Percentiles rank a stretch among this genome's conserved stretches.
Evolutionary conservation across 768 basidiomycete species (phyloP).

Genomic region (Dictyophora rubrovolvata): DNA sequence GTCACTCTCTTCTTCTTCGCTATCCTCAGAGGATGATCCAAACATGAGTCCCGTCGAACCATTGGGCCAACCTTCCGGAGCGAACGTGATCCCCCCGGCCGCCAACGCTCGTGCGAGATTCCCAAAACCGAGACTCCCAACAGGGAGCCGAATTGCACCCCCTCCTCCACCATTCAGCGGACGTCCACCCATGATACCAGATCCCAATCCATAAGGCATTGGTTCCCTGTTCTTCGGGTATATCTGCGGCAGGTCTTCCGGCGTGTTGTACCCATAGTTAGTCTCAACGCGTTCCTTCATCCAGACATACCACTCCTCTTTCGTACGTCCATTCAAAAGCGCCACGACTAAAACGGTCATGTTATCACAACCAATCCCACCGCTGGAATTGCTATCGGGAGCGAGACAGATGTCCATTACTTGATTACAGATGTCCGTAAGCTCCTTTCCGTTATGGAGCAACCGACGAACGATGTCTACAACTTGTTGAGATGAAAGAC

Average conservation of each 20-base stretch:
- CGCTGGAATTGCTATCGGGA: constrained; percentile 81
- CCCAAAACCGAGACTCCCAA: constrained; percentile 26
- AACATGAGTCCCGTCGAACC: constrained; percentile 54
- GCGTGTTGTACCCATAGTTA: constrained; percentile 69
- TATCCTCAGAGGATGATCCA: constrained; percentile 42
- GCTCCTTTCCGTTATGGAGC: constrained; percentile 66
- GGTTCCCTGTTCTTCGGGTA: constrained; percentile 47
- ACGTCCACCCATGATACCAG: not conserved
- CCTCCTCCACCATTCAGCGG: constrained; percentile 12
- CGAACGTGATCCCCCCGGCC: constrained; percentile 58
- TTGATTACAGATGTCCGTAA: constrained; percentile 77
- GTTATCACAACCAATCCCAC: constrained; percentile 96
- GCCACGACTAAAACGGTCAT: constrained; percentile 95
- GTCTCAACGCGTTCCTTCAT: constrained; percentile 70
- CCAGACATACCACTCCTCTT: constrained; percentile 91
- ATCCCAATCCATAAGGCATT: not conserved
- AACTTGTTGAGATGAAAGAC: constrained; percentile 85
- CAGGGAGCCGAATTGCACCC: constrained; percentile 23
- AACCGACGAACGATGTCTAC: constrained; percentile 80
- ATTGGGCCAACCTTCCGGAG: constrained; percentile 21
- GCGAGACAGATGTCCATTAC: constrained; percentile 92
- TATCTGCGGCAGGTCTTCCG: constrained; percentile 62
- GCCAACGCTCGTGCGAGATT: constrained; percentile 48
- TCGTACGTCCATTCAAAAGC: constrained; percentile 75
- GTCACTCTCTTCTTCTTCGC: constrained; percentile 51